These are phyloP conservation scores for Carnegiea gigantea DNA, from an alignment of 179 eudicot genomes.

Conservation along the genomic window DNA sequence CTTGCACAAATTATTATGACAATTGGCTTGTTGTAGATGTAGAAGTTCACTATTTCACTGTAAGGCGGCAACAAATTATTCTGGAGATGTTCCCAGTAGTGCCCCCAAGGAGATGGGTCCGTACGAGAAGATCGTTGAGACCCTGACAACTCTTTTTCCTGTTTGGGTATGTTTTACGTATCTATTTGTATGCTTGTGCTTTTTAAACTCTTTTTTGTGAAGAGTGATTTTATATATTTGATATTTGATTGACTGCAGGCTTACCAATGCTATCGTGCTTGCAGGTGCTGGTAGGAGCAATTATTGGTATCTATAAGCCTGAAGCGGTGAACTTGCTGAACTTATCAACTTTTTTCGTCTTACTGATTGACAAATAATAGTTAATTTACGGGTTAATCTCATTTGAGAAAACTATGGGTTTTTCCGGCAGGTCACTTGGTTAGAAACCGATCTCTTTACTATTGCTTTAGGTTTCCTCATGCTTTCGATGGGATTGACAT, in stretches of 20 bases:
- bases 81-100: slow-evolving; percentile 70
- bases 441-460: slow-evolving; percentile 90
- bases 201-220: background rate
- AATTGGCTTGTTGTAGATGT: slow-evolving; percentile 26
- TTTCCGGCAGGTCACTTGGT: slow-evolving; percentile 86
- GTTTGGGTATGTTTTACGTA: slow-evolving; percentile 68
- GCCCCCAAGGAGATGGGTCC: slow-evolving; percentile 53
- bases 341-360: slow-evolving; percentile 5
- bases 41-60: slow-evolving; percentile 60
- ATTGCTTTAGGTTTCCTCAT: slow-evolving; percentile 96
- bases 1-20: background rate
- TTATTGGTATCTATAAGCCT: slow-evolving; percentile 94
- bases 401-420: slow-evolving; percentile 5
- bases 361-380: background rate
- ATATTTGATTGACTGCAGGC: slow-evolving; percentile 9
- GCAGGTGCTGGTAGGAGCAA: slow-evolving; percentile 88
- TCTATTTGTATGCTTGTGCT: background rate
- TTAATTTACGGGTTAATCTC: background rate
- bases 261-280: slow-evolving; percentile 19
- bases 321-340: slow-evolving; percentile 51
- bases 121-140: slow-evolving; percentile 87
- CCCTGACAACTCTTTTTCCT: slow-evolving; percentile 94
- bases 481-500: slow-evolving; percentile 99
- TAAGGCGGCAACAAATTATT: slow-evolving; percentile 72
- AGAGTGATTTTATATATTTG: background rate